These are phyloP conservation scores for Exserohilum turcica DNA, from an alignment of 2,329 filamentous ascomycete species.

Conservation along the genomic window DNA sequence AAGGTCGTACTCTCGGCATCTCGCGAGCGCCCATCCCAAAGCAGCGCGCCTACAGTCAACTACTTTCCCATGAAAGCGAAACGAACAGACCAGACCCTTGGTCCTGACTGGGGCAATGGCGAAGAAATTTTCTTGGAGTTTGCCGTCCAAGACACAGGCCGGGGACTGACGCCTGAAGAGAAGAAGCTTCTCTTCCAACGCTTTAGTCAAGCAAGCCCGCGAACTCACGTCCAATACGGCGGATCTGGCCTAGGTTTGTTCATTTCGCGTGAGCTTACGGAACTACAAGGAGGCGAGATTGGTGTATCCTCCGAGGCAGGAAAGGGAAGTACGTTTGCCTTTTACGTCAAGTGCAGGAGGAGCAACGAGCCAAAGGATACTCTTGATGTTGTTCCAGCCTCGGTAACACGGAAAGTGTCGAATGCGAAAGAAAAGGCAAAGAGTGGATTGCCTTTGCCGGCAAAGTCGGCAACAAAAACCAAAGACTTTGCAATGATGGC, in stretches of 20 bases:
- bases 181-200: constrained; percentile 77
- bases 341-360: constrained; percentile 73
- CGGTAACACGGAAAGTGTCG: constrained; percentile 35
- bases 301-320: constrained; percentile 71
- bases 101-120: constrained; percentile 72
- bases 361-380: constrained; percentile 49
- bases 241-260: constrained; percentile 80
- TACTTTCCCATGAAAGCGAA: constrained; percentile 65
- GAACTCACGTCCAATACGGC: constrained; percentile 78
- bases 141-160: constrained; percentile 76
- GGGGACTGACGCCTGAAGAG: constrained; percentile 72
- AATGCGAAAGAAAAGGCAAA: constrained; percentile 36
- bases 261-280: constrained; percentile 78
- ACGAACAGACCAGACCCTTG: constrained; percentile 54
- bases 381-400: constrained; percentile 30
- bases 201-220: constrained; percentile 77
- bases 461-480: constrained; percentile 29
- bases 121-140: constrained; percentile 71
- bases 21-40: constrained; percentile 56
- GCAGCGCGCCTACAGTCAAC: constrained; percentile 55
- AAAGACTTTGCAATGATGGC: constrained; percentile 44
- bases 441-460: constrained; percentile 8
- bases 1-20: constrained; percentile 69
- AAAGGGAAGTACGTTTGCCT: constrained; percentile 74
- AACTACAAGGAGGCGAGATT: constrained; percentile 80